These are phyloP conservation scores for Fusarium nisikadoi DNA, from an alignment of 2,329 filamentous ascomycete species.

Conservation along the genomic window DNA sequence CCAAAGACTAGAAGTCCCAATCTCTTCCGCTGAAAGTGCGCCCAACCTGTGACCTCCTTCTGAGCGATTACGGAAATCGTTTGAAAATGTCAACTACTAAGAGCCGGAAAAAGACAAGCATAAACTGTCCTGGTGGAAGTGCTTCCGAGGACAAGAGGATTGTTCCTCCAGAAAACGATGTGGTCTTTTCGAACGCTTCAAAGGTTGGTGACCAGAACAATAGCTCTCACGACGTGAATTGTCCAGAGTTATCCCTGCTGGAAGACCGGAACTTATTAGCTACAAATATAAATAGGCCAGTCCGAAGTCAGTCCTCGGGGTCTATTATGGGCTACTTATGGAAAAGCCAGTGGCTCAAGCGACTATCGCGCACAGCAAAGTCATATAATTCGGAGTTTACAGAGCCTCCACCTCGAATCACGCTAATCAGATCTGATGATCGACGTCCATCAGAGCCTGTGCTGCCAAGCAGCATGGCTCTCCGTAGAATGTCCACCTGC, in stretches of 20 bases:
- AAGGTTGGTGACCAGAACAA: neutral
- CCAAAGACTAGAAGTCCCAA: slow-evolving; percentile 33
- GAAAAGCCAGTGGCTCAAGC: slow-evolving; percentile 50
- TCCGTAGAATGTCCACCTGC: slow-evolving; percentile 28
- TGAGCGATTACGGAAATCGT: slow-evolving; percentile 8
- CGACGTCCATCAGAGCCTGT: slow-evolving; percentile 40
- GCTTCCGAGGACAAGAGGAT: neutral
- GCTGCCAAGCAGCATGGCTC: slow-evolving; percentile 23
- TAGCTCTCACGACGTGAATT: neutral
- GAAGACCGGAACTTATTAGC: neutral
- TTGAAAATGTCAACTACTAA: neutral
- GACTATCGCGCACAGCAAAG: slow-evolving; percentile 45
- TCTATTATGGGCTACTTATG: slow-evolving; percentile 49
- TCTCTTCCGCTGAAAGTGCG: slow-evolving; percentile 39
- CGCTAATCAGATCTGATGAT: slow-evolving; percentile 17
- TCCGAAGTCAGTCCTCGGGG: slow-evolving; percentile 41
- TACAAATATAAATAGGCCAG: slow-evolving; percentile 12
- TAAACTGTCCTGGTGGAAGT: slow-evolving; percentile 31
- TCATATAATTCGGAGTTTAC: slow-evolving; percentile 45
- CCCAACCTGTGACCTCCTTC: slow-evolving; percentile 37
- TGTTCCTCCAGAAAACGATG: neutral
- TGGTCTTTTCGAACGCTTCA: neutral
- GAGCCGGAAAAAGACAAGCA: slow-evolving; percentile 5
- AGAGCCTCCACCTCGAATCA: slow-evolving; percentile 35
- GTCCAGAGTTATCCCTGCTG: slow-evolving; percentile 7